Base-by-base conservation (phyloP, 768 basidiomycete species). In the Termitomyces bulborhizus region DNA sequence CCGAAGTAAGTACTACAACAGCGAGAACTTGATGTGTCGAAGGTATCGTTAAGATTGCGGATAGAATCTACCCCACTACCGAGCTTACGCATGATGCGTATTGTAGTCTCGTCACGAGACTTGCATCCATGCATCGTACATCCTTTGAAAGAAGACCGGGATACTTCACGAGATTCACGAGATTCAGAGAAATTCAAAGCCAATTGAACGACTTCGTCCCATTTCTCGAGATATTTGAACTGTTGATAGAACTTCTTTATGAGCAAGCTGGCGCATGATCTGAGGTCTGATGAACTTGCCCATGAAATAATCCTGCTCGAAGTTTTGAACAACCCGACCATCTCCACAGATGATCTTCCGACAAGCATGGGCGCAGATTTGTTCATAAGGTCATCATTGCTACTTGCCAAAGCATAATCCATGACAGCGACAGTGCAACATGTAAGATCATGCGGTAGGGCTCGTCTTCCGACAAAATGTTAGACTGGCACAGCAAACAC, bases 151-250 rank as follows among this genome's bases (percentile, higher is more conserved):
- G 15, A 0, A 29, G 3, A 11, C 1, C 42, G 1, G 1, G 46
- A 48, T 40, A 57, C 37, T 1, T 41, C 18, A 21, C 51, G 56
- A 26, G 16, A 9, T 32, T 48, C 12, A 18, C 51, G 56, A n/a
- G 16, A 9, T 32, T 48, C 12, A 18, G 46, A 50, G 37, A 50
- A 46, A 26, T 21, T 29, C 18, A 50, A 40, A 13, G 57, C 46
- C 21, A 18, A 5, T 6, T 32, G 52, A 7, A 41, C 9, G 13
- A 54, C 37, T 34, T 50, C 9, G 27, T 45, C 42, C 57, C 57
- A 57, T 37, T 49, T 16, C 36, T 50, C 37, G 2, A 32, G 15
- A 50, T 57, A 57, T 21, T 27, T 6, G 37, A 57, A 37, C 57
- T 57, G 18, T 4, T 16, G 47, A 36, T 9, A 32, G 1, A 32